Evolutionary conservation across 768 basidiomycete genomes (phyloP).

Genomic region (button mushroom (Agaricus bisporus)): DNA sequence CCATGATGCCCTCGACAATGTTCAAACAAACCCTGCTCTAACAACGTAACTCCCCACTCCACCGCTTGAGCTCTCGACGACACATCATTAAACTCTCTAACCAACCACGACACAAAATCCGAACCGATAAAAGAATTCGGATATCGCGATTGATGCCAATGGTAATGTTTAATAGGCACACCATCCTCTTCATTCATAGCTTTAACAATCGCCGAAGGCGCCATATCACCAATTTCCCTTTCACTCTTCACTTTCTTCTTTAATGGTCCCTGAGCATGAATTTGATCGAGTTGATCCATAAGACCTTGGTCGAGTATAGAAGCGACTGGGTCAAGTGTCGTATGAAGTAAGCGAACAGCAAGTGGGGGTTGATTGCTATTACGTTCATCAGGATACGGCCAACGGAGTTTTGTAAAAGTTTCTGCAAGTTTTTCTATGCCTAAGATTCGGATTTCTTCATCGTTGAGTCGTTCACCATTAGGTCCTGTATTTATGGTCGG

Average conservation of each 20-base stretch:
- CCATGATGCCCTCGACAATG: constrained; percentile 75
- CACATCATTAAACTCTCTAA: constrained; percentile 87
- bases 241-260: constrained; percentile 80
- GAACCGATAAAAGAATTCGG: constrained; percentile 84
- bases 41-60: constrained; percentile 72
- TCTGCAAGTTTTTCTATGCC: constrained; percentile 93
- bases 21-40: constrained; percentile 80
- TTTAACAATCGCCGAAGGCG: constrained; percentile 60
- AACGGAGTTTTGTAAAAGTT: constrained; percentile 77
- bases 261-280: constrained; percentile 69
- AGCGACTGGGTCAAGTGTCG: constrained; percentile 76
- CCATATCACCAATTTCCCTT: constrained; percentile 62
- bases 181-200: constrained; percentile 85
- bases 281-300: constrained; percentile 74
- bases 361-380: constrained; percentile 33
- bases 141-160: constrained; percentile 74
- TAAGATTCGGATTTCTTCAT: constrained; percentile 81
- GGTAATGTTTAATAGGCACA: constrained; percentile 75
- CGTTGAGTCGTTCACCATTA: constrained; percentile 69
- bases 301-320: constrained; percentile 76
- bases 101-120: constrained; percentile 87
- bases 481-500: constrained; percentile 51
- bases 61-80: constrained; percentile 73
- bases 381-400: constrained; percentile 62
- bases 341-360: constrained; percentile 74